Conservation (phyloP, 163 green algal species). For the Scenedesmus sp. region DNA sequence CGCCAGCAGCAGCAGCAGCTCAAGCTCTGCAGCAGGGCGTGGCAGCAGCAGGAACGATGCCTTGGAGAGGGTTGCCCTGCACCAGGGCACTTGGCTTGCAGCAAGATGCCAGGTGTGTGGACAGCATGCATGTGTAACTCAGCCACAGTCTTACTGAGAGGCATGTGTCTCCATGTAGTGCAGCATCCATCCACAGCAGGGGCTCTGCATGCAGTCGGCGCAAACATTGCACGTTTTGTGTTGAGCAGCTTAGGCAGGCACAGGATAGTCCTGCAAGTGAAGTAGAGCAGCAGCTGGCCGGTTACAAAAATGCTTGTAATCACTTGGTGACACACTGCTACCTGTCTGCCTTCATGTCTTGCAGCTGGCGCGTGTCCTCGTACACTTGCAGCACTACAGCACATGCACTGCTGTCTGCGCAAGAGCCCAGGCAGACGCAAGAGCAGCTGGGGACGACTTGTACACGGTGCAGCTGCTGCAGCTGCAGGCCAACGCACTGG, state of each 20-base stretch:
- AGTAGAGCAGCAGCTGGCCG: too few relatives aligned
- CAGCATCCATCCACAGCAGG: background rate
- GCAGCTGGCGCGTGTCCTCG: constrained; percentile 42
- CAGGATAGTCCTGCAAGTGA: too few relatives aligned
- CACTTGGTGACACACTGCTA: background rate
- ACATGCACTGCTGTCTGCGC: constrained; percentile 39
- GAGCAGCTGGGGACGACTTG: background rate
- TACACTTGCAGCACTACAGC: constrained; percentile 53
- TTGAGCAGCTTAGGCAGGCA: too few relatives aligned
- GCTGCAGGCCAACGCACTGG: constrained; percentile 26
- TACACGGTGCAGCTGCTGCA: constrained; percentile 49
- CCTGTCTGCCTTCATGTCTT: background rate
- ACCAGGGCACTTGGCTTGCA: constrained; percentile 9
- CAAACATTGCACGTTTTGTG: too few relatives aligned
- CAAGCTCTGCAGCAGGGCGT: background rate
- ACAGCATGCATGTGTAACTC: background rate
- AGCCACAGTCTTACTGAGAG: too few relatives aligned
- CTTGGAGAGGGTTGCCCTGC: background rate
- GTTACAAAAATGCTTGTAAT: background rate
- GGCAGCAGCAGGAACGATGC: constrained; percentile 6
- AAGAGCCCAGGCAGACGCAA: constrained; percentile 36
- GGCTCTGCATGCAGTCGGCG: too few relatives aligned
- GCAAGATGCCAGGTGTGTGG: constrained; percentile 12
- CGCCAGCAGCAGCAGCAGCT: background rate
- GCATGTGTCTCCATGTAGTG: background rate